Base-by-base conservation (phyloP, 2,329 filamentous ascomycete species). In the Fusarium brachygibbosum region DNA sequence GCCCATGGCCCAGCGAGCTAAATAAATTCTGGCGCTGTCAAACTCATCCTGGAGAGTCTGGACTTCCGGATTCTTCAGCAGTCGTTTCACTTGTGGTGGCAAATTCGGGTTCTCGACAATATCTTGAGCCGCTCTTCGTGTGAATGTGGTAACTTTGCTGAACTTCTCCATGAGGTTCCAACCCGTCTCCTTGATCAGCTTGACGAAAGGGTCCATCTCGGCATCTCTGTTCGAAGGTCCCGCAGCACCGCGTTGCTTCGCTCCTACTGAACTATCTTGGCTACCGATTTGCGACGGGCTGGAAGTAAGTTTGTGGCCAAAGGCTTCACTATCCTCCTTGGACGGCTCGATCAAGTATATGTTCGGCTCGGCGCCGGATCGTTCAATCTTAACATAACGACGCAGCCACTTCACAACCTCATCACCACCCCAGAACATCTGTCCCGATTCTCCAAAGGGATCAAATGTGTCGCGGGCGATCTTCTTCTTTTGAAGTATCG, bases 91-190 rank as follows among this genome's bases (percentile, higher is more conserved):
- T 78, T 98, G 95, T 0, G 94, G 94, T 9, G 97, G 97, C 40
- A 99, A 78, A 67, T 93, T 94, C 16, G 93, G 93, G 77, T 97
- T 97, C 23, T 99, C 95, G 35, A 93, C 89, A 45, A 98, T 88
- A 50, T 97, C 94, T 74, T 97, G 93, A 0, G 96, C 96, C 0
- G 97, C 97, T 64, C 95, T 88, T 58, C 94, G 85, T 0, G 96
- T 98, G 75, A 99, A 98, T 0, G 94, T 98, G 1, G 96, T 99
- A 46, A 99, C 96, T 78, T 97, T 96, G 81, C 94, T 97, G 75
- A 99, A 92, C 79, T 97, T 96, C 80, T 99, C 96, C 82, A 99
- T 88, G 58, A 99, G 90, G 70, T 93, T 98, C 96, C 96, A 99
- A 34, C 94, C 89, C 0, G 95, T 93, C 78, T 98, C 94, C 78